Base-by-base conservation (phyloP, 2,329 filamentous ascomycete species). In the Hypoxylon sp. region DNA sequence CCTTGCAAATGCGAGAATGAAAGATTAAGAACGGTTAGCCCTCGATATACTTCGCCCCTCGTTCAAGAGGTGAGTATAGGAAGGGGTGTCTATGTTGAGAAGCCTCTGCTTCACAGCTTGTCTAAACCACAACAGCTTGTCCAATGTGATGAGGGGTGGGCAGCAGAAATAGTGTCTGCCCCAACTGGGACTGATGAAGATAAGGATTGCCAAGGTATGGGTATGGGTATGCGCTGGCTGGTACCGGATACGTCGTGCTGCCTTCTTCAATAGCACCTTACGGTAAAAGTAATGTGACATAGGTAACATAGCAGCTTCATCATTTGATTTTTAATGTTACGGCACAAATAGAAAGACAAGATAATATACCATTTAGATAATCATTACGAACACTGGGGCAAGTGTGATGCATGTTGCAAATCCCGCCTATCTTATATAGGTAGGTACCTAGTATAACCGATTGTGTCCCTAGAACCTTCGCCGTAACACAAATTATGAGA, bases 81-180 rank as follows among this genome's bases (percentile, higher is more conserved):
- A 36, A 67, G 13, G n/a, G 36, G 5, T 4, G 0, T 32, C 23
- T 19, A 30, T 2, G 21, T 70, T 13, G 38, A 56, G 23, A 36
- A 6, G 11, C 34, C 52, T 5, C 11, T 10, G 7, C 32, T 57
- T 32, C 53, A 34, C 11, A 49, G 30, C 5, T n/a, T 45, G 3
- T 34, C 19, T 14, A 34, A 17, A 3, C 57, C 60, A 13, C 66
- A 58, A 14, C 17, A 25, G 3, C 38, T 63, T 6, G 36, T 53
- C 25, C 17, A 36, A 49, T 49, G 25, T 6, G 17, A 38, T 3
- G 57, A 32, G 11, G 30, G n/a, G 11, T 60, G 57, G 58, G 21
- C 11, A 36, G 23, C 43, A 6, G 58, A 61, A 49, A 17, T 7
- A 11, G 21, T 11, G 19, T 32, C 25, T 21, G 23, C 38, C 6